Conservation (phyloP, 116 monocot species). For the Papilionanthe hybrid region DNA sequence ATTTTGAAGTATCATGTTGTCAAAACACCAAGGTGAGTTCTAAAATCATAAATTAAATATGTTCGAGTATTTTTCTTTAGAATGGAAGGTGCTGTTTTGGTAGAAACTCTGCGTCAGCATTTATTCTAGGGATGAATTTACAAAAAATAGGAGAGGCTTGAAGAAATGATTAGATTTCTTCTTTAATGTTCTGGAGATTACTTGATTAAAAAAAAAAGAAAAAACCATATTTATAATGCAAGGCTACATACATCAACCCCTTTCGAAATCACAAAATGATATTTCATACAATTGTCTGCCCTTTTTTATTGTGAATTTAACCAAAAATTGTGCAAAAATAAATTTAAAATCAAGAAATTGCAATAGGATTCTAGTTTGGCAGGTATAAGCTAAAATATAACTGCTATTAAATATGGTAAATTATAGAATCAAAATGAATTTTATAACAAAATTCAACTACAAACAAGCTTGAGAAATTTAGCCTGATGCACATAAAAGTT, state of each 20-base stretch:
- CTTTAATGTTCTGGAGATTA: neutral
- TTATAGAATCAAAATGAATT: too few relatives aligned
- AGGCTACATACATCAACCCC: neutral
- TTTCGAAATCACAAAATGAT: neutral
- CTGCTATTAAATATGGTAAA: too few relatives aligned
- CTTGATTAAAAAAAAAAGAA: neutral
- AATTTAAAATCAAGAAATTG: neutral
- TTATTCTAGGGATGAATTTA: neutral
- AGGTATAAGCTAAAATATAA: too few relatives aligned
- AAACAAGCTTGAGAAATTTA: too few relatives aligned
- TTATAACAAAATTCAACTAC: too few relatives aligned
- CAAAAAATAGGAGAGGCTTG: neutral
- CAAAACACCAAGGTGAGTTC: conserved; percentile 82
- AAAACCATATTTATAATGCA: neutral
- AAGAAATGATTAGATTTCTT: neutral
- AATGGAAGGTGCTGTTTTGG: neutral
- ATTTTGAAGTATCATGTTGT: conserved; percentile 89
- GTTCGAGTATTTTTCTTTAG: neutral
- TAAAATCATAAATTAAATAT: neutral
- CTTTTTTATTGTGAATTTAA: neutral
- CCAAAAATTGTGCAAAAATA: neutral
- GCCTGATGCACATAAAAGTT: too few relatives aligned
- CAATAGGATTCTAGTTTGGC: too few relatives aligned
- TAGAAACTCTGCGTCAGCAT: neutral
- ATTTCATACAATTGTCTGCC: neutral